These are phyloP conservation scores for Didymosphaeria variabile DNA, from an alignment of 2,329 filamentous ascomycete species.

Conservation along the genomic window DNA sequence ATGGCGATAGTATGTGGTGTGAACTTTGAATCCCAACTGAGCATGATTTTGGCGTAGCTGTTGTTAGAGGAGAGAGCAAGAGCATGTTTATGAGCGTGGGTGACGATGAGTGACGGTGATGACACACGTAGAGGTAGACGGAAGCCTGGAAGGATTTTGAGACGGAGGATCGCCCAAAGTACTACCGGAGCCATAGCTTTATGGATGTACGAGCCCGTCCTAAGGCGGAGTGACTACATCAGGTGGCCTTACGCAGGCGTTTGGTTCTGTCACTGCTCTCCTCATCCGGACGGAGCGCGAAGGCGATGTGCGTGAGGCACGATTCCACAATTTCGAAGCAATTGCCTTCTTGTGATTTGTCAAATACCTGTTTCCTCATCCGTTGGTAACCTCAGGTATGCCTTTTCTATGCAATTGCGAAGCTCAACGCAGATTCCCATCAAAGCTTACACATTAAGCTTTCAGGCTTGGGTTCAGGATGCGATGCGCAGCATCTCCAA, in stretches of 20 bases:
- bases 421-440: neutral
- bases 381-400: too few species aligned
- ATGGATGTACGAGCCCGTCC: neutral
- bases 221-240: neutral
- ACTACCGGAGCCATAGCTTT: neutral
- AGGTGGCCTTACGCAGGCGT: neutral
- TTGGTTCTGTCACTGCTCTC: neutral
- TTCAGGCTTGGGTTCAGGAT: neutral
- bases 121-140: neutral
- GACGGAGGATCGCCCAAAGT: neutral
- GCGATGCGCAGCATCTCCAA: neutral
- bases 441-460: neutral
- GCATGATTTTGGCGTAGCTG: conserved; percentile 2
- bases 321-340: neutral
- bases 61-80: neutral
- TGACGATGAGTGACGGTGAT: neutral
- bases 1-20: conserved; percentile 7
- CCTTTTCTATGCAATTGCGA: neutral
- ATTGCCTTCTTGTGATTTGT: too few species aligned
- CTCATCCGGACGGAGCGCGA: too few species aligned
- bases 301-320: neutral
- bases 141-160: neutral
- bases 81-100: neutral
- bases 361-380: too few species aligned
- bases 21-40: neutral